Base-by-base conservation (phyloP, 305 asterid species). In the Fraxinus paxiana region DNA sequence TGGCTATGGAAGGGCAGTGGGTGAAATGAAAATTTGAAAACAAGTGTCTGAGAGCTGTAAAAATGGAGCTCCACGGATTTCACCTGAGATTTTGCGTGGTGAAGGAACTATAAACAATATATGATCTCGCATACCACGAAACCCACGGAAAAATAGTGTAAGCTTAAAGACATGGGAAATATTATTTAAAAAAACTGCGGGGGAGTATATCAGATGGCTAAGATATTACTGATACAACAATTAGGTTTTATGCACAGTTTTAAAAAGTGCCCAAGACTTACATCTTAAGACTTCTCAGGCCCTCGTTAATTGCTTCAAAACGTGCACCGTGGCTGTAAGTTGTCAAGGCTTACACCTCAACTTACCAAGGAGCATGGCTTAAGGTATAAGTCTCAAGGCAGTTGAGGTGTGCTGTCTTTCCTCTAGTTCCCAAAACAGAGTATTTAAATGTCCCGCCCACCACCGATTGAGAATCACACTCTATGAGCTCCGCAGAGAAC, bases 181-280 rank as follows among this genome's bases (percentile, higher is more conserved):
- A 79, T 35, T 13, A 74, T 37, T 35, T 35, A 26, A 28, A 70
- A 34, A 20, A 76, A 30, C 46, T 54, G 18, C 78, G 35, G n/a
- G 43, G 73, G 65, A 20, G 17, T 22, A 69, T 12, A 33, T 48
- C 63, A 69, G 81, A 81, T 69, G 24, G 61, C 75, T 61, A 61
- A 24, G 71, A 8, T 61, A 61, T 28, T 4, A 12, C 34, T 24
- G 31, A 13, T 24, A 65, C 35, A 65, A 10, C 17, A 13, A 5
- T 1, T 56, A 17, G 69, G 69, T 20, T 26, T 18, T 59, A 59
- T 56, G 67, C 72, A 63, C 35, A 24, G 17, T 63, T 63, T 7
- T 22, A 22, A 63, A 54, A 63, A 10, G n/a, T 63, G 31, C 34
- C 72, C 72, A 22, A 26, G 31, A 30, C 34, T 63, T 63, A 10